phyloP scores from a whole-genome alignment of 345 rosid genomes.

The Jatropha curcas region DNA sequence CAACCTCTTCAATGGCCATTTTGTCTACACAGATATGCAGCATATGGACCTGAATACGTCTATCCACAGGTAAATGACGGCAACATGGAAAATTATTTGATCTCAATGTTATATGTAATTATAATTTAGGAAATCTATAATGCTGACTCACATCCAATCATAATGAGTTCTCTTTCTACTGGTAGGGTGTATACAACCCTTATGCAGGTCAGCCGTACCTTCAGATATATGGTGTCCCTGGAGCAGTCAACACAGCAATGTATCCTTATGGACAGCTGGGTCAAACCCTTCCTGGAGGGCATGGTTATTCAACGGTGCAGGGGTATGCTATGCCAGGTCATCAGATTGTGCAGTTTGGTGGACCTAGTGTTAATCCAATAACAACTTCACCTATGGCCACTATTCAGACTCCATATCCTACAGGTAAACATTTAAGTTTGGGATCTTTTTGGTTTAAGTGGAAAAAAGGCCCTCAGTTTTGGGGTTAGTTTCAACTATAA shows the following conservation, averaged over 20 bases:
- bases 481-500: no score
- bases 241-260: conserved; percentile 53
- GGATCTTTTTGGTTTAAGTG: not conserved
- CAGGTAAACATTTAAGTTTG: conserved; percentile 36
- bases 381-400: conserved; percentile 64
- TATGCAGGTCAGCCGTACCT: conserved; percentile 78
- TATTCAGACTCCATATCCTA: conserved; percentile 69
- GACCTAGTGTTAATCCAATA: conserved; percentile 53
- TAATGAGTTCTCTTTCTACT: conserved; percentile 20
- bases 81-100: conserved; percentile 8
- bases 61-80: conserved; percentile 66
- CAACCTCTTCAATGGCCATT: conserved; percentile 12
- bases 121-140: not conserved
- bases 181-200: conserved; percentile 68
- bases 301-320: conserved; percentile 64
- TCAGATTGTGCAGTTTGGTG: conserved; percentile 69
- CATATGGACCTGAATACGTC: conserved; percentile 75
- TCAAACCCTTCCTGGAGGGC: conserved; percentile 64
- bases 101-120: not conserved
- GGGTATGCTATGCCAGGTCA: conserved; percentile 74
- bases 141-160: conserved; percentile 5
- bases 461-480: no score
- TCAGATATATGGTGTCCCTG: conserved; percentile 79
- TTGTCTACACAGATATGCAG: conserved; percentile 57
- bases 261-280: conserved; percentile 73